Evolutionary conservation across 2,329 filamentous ascomycete species (phyloP).

Genomic region (Exophiala sp.): DNA sequence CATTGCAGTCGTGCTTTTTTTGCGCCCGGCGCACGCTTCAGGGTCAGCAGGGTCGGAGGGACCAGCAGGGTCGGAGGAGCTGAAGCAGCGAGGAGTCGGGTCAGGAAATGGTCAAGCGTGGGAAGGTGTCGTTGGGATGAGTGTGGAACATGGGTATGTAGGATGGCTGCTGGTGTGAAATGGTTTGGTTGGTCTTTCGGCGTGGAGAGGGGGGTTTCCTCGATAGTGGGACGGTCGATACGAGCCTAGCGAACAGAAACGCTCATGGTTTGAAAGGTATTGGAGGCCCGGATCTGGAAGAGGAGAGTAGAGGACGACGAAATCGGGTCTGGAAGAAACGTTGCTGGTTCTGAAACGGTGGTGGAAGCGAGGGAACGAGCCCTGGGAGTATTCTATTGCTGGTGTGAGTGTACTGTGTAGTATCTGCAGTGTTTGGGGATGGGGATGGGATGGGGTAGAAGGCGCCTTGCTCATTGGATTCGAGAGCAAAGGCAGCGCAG

Average conservation of each 20-base stretch:
- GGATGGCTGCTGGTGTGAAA: background rate
- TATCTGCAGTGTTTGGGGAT: background rate
- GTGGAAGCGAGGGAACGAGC: too few species aligned
- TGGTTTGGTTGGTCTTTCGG: conserved; percentile 1
- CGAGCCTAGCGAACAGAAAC: background rate
- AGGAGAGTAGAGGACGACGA: background rate
- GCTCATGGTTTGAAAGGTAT: background rate
- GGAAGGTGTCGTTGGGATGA: conserved; percentile 4
- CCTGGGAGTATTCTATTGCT: too few species aligned
- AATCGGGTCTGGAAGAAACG: background rate
- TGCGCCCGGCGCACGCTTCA: conserved; percentile 1
- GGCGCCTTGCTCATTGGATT: conserved; percentile 1
- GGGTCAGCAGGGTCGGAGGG: background rate
- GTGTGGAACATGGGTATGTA: conserved; percentile 10
- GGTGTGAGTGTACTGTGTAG: background rate
- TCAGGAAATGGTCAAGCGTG: conserved; percentile 25
- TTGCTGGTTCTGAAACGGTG: background rate
- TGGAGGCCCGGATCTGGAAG: background rate
- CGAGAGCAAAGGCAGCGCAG: background rate
- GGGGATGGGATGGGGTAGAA: background rate
- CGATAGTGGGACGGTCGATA: background rate
- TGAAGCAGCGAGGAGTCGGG: conserved; percentile 25
- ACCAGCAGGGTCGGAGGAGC: background rate
- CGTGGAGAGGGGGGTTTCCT: background rate
- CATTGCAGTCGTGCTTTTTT: conserved; percentile 2